Base-by-base conservation (phyloP, 1,284 basidiomycete species). In the Ceratobasidium sp. region DNA sequence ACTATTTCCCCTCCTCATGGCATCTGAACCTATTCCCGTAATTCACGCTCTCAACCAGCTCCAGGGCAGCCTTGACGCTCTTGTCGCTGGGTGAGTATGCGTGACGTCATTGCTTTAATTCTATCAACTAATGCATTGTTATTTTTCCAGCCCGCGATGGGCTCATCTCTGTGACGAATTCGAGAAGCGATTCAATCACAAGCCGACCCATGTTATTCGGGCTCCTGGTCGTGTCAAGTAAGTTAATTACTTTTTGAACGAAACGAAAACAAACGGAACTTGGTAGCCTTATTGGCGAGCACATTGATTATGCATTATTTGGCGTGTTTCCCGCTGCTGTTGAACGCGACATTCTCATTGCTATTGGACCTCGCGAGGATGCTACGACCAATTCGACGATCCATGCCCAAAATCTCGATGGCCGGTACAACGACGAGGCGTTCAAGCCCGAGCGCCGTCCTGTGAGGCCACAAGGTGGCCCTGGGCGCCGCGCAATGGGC, bases 201-300 rank as follows among this genome's bases (percentile, higher is more conserved):
- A 84, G 50, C 90, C 92, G 3, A 80, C 84, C 3, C 87, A 88
- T 74, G 88, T 95, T 72, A 85, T 87, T 1, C 82, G 93, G 74
- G 93, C 93, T 3, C 93, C 93, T 0, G 93, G 93, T 15, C 84
- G 93, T 72, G 89, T 95, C 68, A 93, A 94, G 89, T 89, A 72
- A 76, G 85, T 80, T 22, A n/a, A 13, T n/a, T 64, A 25, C 75
- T 65, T 35, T 25, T 42, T 34, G 20, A 80, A 69, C 34, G 25
- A 34, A 17, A 15, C 12, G 34, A 40, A 2, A 4, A 27, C 34
- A 71, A 42, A 62, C 54, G 34, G 13, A 29, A 8, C 10, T 62
- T 34, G 35, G 55, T 34, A 81, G 81, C 73, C 75, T 81, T 53
- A 81, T 82, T 72, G 91, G 92, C 50, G 93, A 94, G 79, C 93